phyloP scores from a whole-genome alignment of 2,329 filamentous ascomycete genomes.

The Diplocarpon rosae region DNA sequence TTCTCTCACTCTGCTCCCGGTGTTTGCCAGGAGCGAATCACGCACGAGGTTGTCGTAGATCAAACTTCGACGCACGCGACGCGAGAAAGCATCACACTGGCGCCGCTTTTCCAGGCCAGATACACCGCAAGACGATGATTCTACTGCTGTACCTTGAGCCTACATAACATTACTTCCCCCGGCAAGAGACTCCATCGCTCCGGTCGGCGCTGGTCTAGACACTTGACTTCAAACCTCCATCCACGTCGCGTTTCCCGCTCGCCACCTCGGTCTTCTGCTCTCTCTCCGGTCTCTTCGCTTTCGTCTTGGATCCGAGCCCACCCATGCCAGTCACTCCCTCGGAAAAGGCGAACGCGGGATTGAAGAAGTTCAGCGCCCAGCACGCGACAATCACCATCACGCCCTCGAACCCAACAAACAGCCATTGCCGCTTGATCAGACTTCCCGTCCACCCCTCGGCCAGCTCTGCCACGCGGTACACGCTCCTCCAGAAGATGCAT shows the following conservation, averaged over 20 bases:
- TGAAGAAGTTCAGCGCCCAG: constrained; percentile 34
- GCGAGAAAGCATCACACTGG: no score
- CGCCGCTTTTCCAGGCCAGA: no score
- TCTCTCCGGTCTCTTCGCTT: not conserved
- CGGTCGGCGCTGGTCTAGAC: not conserved
- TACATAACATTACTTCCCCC: no score
- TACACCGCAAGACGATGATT: no score
- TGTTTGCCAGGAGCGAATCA: no score
- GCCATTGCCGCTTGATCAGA: constrained; percentile 42
- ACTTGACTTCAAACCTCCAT: not conserved
- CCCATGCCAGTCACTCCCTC: constrained; percentile 8
- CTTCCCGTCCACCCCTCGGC: constrained; percentile 49
- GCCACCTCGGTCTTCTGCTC: constrained; percentile 2
- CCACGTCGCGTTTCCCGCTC: constrained; percentile 8
- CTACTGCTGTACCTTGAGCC: no score
- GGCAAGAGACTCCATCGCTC: no score
- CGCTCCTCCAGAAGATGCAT: constrained; percentile 42
- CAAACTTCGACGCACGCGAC: no score
- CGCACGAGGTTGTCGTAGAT: no score
- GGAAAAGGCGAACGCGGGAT: constrained; percentile 26
- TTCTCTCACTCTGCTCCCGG: no score
- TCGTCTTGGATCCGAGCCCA: constrained; percentile 10
- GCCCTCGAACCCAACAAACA: constrained; percentile 49
- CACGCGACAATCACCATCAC: constrained; percentile 37
- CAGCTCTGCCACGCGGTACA: constrained; percentile 47